Percentiles rank a stretch among this genome's conserved stretches.
Conservation (phyloP, 495 filamentous ascomycete species). For the Chlorociboria aeruginascens region DNA sequence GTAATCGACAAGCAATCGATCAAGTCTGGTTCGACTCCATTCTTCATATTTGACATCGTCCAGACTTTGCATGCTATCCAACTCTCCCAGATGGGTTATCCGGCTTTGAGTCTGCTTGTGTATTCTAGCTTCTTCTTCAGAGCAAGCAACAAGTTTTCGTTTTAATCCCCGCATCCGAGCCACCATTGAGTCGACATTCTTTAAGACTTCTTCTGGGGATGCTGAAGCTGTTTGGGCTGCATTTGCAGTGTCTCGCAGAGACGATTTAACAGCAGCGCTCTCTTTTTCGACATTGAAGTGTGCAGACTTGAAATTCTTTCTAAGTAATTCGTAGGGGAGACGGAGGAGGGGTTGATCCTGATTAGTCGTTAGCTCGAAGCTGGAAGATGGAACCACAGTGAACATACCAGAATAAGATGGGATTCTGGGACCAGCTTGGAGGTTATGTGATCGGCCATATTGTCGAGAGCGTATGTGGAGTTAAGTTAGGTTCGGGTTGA, state of each 20-base stretch:
- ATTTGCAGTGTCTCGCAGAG: constrained; percentile 58
- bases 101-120: constrained; percentile 64
- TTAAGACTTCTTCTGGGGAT: constrained; percentile 55
- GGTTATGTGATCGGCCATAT: constrained; percentile 21
- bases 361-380: constrained; percentile 26
- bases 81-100: constrained; percentile 63
- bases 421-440: constrained; percentile 48
- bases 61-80: constrained; percentile 69
- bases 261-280: constrained; percentile 51
- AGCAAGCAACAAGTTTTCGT: constrained; percentile 65
- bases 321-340: constrained; percentile 78
- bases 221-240: constrained; percentile 48
- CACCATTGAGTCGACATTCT: constrained; percentile 74
- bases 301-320: constrained; percentile 83
- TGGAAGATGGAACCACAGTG: constrained; percentile 15
- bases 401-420: constrained; percentile 16
- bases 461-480: not conserved
- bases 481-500: not conserved
- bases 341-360: constrained; percentile 94
- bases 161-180: constrained; percentile 72
- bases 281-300: constrained; percentile 76
- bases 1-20: constrained; percentile 83
- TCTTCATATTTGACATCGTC: constrained; percentile 89
- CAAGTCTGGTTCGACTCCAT: constrained; percentile 72
- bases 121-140: constrained; percentile 65